Evolutionary conservation across 768 basidiomycete species (phyloP).

Genomic region (Boletus insuetus): DNA sequence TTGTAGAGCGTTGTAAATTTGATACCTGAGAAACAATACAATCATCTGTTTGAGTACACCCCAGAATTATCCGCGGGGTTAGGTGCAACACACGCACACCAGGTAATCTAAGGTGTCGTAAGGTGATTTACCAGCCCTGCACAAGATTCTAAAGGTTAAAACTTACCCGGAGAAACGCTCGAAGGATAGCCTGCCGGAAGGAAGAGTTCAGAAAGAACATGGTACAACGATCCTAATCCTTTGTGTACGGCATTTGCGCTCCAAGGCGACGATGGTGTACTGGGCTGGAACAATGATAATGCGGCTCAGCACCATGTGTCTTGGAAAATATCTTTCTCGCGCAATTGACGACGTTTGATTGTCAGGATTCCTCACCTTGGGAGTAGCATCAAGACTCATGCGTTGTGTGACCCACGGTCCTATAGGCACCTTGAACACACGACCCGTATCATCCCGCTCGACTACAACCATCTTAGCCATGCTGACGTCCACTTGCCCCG

Average conservation of each 20-base stretch:
- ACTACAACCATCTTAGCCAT: slow-evolving; percentile 10
- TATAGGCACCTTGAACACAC: slow-evolving; percentile 16
- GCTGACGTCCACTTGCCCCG: background rate
- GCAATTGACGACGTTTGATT: background rate
- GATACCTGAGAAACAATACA: slow-evolving; percentile 47
- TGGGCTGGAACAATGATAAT: slow-evolving; percentile 1
- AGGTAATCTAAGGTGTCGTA: slow-evolving; percentile 45
- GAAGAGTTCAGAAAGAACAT: slow-evolving; percentile 39
- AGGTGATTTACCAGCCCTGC: background rate
- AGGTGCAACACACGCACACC: slow-evolving; percentile 35
- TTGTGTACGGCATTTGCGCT: background rate
- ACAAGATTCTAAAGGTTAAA: background rate
- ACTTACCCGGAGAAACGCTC: slow-evolving; percentile 56
- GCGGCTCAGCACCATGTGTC: slow-evolving; percentile 2
- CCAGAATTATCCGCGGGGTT: background rate
- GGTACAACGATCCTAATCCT: slow-evolving; percentile 6
- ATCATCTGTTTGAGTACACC: slow-evolving; percentile 2
- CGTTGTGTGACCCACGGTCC: background rate
- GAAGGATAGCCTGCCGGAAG: slow-evolving; percentile 61
- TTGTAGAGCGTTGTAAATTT: slow-evolving; percentile 63
- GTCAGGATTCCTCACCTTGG: slow-evolving; percentile 16
- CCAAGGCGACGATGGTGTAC: background rate
- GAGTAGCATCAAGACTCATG: background rate
- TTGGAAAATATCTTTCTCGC: background rate
- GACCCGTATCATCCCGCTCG: slow-evolving; percentile 22